Evolutionary conservation across 768 basidiomycete genomes (phyloP), one percentile per base, ranked within the genome.

Genomic region (Agaricus subrufescens): DNA sequence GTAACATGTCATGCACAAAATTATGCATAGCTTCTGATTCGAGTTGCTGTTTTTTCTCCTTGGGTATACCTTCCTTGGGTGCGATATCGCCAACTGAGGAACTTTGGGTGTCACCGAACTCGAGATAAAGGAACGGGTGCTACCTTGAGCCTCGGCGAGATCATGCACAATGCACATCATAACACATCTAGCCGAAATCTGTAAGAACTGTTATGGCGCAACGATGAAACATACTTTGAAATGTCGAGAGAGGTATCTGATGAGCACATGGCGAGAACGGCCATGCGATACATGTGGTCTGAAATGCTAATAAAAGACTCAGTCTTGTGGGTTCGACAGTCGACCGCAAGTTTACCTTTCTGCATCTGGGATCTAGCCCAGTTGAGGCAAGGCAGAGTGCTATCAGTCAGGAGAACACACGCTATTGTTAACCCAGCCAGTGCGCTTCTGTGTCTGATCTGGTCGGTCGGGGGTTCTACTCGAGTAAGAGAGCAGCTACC

Each of bases 251-350:
- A 77, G n/a, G 71, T 50, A 64, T 91, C 91, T 0, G 91, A 86
- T 4, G 84, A 81, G 58, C 93, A 89, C 84, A 99, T 87, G 3
- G 94, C 87, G 43, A 98, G 79, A n/a, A 98, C 68, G 1, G 93
- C 88, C 96, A 99, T 98, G 46, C 96, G 78, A 67, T 94, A 91
- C 96, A 97, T 98, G 65, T 98, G 95, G 69, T 98, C 96, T 7
- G 93, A 86, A 60, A 98, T 95, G 61, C 90, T 93, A 58, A 19
- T 26, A 30, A 40, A 3, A 29, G 8, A 1, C 3, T 14, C 7
- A 6, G 15, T 44, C 23, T 6, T 7, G 45, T 25, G 19, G 4
- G 11, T 46, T 46, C 12, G 45, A n/a, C n/a, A 26, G 40, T 58
- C 39, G 14, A n/a, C 19, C 19, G 47, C 37, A 42, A 3, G 52